Percentiles rank a stretch among this genome's conserved stretches.
Conservation (phyloP, 495 filamentous ascomycete species). For the Penicillium cosmopolitanum region DNA sequence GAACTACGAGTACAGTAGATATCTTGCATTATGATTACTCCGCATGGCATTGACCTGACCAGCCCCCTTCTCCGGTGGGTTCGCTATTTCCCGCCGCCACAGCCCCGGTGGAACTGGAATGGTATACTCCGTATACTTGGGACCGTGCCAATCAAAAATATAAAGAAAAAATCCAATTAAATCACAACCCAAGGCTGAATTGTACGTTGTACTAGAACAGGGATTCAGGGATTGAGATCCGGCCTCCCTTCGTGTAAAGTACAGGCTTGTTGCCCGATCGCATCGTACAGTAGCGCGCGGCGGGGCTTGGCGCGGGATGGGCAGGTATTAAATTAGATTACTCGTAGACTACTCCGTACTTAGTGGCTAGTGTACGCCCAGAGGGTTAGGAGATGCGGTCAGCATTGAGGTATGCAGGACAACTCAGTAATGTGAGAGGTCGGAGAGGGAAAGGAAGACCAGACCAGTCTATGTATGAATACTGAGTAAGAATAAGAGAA, state of each 20-base stretch:
- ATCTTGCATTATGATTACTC: constrained; percentile 4
- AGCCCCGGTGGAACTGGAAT: background rate
- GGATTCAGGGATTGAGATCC: constrained; percentile 12
- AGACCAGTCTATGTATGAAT: too few relatives aligned
- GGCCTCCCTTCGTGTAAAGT: background rate
- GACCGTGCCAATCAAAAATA: too few relatives aligned
- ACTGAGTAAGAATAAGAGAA: too few relatives aligned
- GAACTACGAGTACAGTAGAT: background rate
- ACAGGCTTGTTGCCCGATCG: constrained; percentile 17
- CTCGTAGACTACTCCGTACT: background rate
- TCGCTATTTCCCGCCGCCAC: background rate
- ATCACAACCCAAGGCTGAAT: background rate
- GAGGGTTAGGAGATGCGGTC: background rate
- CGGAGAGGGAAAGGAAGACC: too few relatives aligned
- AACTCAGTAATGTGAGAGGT: background rate
- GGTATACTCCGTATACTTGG: too few relatives aligned
- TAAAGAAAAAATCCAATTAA: background rate
- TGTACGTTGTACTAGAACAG: background rate
- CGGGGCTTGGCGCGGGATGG: background rate
- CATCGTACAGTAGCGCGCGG: constrained; percentile 16
- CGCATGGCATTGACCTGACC: background rate
- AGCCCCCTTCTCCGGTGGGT: background rate
- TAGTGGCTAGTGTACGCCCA: too few relatives aligned
- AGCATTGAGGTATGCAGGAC: constrained; percentile 2
- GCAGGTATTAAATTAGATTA: background rate